These are phyloP conservation scores for Clausena lansium DNA, from an alignment of 345 rosid genomes.

Conservation along the genomic window DNA sequence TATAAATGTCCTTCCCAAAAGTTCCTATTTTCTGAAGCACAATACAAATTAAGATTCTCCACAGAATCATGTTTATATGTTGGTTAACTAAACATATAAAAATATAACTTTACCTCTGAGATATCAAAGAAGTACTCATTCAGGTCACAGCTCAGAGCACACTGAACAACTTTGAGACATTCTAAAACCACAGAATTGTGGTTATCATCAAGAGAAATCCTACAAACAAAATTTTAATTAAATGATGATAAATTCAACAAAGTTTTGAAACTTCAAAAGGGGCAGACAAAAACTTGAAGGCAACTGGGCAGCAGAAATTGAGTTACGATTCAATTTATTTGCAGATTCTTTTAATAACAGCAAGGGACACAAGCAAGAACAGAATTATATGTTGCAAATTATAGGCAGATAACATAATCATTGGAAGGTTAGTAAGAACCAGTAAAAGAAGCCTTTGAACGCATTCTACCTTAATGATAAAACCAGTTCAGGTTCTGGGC, in stretches of 20 bases:
- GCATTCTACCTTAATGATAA: conserved; percentile 69
- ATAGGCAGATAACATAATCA: conserved; percentile 3
- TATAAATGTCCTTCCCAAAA: conserved; percentile 43
- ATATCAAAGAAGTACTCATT: conserved; percentile 61
- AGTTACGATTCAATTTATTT: not conserved
- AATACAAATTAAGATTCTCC: conserved; percentile 9
- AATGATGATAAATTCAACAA: not conserved
- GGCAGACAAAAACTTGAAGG: not conserved
- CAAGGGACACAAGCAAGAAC: not conserved
- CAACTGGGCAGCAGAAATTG: not conserved
- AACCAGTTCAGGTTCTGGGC: conserved; percentile 93
- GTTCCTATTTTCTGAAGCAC: conserved; percentile 55
- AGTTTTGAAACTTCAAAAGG: not conserved
- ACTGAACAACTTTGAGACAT: conserved; percentile 64
- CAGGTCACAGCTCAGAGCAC: conserved; percentile 61
- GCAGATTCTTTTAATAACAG: not conserved
- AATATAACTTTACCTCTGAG: conserved; percentile 58
- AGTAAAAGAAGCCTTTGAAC: conserved; percentile 1
- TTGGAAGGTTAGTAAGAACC: conserved; percentile 2
- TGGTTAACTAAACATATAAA: not conserved
- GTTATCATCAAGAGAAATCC: conserved; percentile 92
- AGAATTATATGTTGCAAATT: conserved; percentile 1
- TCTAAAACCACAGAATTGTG: conserved; percentile 75
- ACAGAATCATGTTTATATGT: not conserved
- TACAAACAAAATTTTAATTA: conserved; percentile 29